Evolutionary conservation across 768 basidiomycete species (phyloP).

Genomic region (Nevesoporus exiguus): DNA sequence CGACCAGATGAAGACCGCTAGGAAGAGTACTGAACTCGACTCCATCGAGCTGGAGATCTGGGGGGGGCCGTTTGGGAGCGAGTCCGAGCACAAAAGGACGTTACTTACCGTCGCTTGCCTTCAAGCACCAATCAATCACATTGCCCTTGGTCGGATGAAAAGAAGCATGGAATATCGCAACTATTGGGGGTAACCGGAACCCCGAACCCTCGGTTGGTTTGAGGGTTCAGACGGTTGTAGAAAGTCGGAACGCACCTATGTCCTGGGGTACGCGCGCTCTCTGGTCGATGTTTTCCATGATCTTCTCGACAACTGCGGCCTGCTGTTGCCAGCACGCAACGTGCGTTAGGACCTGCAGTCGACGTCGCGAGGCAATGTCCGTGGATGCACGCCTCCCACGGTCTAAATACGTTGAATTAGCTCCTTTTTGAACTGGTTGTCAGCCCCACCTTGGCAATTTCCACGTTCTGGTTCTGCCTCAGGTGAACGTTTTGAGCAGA

Average conservation of each 20-base stretch:
- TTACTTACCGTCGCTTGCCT: conserved; percentile 59
- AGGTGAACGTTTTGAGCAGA: neutral
- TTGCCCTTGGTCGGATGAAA: conserved; percentile 85
- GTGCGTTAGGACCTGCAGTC: conserved; percentile 11
- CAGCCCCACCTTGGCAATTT: no score
- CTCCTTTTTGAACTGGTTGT: conserved; percentile 11
- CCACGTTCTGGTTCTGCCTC: no score
- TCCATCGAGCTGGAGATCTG: conserved; percentile 64
- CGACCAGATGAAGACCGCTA: conserved; percentile 77
- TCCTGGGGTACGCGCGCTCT: conserved; percentile 46
- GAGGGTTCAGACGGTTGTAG: neutral
- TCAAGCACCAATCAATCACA: conserved; percentile 74
- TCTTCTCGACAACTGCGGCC: conserved; percentile 16
- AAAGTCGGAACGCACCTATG: conserved; percentile 39
- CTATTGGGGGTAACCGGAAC: conserved; percentile 40
- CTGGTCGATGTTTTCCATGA: conserved; percentile 31
- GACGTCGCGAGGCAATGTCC: conserved; percentile 25
- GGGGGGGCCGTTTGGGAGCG: neutral
- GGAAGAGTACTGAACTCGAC: conserved; percentile 82
- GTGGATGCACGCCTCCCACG: conserved; percentile 20
- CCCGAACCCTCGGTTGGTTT: neutral
- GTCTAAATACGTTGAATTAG: conserved; percentile 23
- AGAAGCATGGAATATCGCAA: conserved; percentile 80
- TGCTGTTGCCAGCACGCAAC: conserved; percentile 23
- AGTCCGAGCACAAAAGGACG: neutral